A percentile compares a stretch with the other conserved stretches of the same genome.
Conservation (phyloP, 495 filamentous ascomycete species). For the Tuber magnatum region DNA sequence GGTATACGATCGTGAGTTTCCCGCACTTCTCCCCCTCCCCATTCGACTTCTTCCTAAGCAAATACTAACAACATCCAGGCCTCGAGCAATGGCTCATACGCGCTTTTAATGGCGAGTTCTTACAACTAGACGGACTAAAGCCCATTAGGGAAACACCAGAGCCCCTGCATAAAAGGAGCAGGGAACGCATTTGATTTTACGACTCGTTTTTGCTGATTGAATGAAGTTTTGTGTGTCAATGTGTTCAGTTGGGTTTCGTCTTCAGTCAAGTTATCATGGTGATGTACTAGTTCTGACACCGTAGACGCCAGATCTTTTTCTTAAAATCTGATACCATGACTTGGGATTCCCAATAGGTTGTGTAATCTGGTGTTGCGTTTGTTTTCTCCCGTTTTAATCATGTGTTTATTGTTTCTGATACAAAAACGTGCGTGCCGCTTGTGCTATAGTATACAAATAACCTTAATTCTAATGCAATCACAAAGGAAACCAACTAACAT, state of each 20-base stretch:
- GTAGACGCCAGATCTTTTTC: neutral
- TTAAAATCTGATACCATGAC: neutral
- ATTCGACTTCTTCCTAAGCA: neutral
- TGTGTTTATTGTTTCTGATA: too few relatives aligned
- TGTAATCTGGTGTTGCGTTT: neutral
- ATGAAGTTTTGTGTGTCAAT: neutral
- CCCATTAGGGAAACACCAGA: slow-evolving; percentile 44
- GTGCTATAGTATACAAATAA: too few relatives aligned
- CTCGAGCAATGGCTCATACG: slow-evolving; percentile 89
- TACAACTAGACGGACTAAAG: slow-evolving; percentile 61
- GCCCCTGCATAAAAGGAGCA: neutral
- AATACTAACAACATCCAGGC: slow-evolving; percentile 51
- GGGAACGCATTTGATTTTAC: neutral
- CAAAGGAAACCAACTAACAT: too few relatives aligned
- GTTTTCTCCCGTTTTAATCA: too few relatives aligned
- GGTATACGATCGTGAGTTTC: slow-evolving; percentile 82
- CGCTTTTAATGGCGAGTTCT: slow-evolving; percentile 95
- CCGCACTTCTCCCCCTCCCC: slow-evolving; percentile 1
- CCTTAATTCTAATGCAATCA: too few relatives aligned
- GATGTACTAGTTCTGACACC: slow-evolving; percentile 7
- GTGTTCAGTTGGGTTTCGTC: neutral
- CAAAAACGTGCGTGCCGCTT: too few relatives aligned
- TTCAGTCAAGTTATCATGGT: neutral
- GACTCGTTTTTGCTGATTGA: neutral
- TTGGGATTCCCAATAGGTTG: neutral